Percentiles rank a stretch among this genome's conserved stretches.
Conservation (phyloP, 495 filamentous ascomycete species). For the Mycothermus thermophilus region DNA sequence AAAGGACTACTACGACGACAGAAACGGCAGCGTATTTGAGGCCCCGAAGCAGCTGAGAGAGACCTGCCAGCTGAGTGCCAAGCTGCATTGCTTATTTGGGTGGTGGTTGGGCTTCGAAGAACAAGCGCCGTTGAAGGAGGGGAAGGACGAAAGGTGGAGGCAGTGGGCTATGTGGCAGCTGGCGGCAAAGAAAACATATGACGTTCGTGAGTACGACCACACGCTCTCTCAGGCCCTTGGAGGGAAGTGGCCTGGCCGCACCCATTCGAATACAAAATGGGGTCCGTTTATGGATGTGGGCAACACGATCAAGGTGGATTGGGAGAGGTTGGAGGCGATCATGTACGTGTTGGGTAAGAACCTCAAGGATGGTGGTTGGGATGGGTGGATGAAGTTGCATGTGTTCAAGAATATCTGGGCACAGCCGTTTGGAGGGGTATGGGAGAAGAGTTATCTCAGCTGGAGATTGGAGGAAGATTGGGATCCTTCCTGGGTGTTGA, state of each 20-base stretch:
- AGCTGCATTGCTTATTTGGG: too few species aligned
- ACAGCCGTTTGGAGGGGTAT: constrained; percentile 38
- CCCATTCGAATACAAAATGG: constrained; percentile 41
- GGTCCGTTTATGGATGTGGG: constrained; percentile 45
- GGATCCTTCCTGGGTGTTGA: too few species aligned
- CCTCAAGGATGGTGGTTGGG: constrained; percentile 30
- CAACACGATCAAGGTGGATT: constrained; percentile 38
- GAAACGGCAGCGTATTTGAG: too few species aligned
- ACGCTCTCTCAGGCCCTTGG: too few species aligned
- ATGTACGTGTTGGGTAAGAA: constrained; percentile 48
- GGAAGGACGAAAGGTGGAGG: too few species aligned
- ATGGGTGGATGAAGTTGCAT: constrained; percentile 23
- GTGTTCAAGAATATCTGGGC: constrained; percentile 36
- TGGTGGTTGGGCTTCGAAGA: too few species aligned
- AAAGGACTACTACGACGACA: too few species aligned
- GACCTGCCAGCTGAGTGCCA: too few species aligned
- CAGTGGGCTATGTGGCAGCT: too few species aligned
- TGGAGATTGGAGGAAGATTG: constrained; percentile 8
- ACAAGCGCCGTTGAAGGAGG: too few species aligned
- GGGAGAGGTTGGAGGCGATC: constrained; percentile 57
- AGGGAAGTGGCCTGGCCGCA: too few species aligned
- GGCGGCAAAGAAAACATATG: constrained; percentile 48
- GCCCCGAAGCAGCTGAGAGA: too few species aligned
- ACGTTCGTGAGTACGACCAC: constrained; percentile 48
- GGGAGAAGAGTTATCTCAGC: constrained; percentile 31